Evolutionary conservation across 345 rosid genomes (phyloP), one percentile per base, ranked within the genome.

Genomic region (Sisymbrium altissimum): DNA sequence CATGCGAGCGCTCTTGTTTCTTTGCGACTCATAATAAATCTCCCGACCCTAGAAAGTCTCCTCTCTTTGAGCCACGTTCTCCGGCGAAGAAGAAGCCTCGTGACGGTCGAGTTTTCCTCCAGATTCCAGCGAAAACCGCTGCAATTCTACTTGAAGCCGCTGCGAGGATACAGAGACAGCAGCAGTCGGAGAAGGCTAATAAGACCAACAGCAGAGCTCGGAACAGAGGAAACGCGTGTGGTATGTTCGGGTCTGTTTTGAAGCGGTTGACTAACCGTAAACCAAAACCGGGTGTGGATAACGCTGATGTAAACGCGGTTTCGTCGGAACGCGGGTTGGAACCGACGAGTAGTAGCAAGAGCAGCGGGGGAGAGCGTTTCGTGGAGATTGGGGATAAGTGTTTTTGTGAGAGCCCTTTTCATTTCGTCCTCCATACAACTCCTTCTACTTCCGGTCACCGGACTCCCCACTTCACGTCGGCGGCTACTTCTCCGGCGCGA

Each of bases 111-210:
- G 83, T 49, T 83, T 89, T 73, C 58, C 68, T 66, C 2, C 77
- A 77, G 13, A 71, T 71, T 65, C 77, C 77, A 58, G 43, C 64
- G 17, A 66, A 68, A 58, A 77, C 77, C 8, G 77, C 81, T 50
- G 73, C 64, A 57, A 71, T 71, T 66, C 97, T 90, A 30, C 79
- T 89, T 13, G 97, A 94, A 41, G 93, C 95, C 9, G 93, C 97
- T 13, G 76, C 83, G 11, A 83, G 92, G 90, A 84, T 94, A 64
- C 96, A 87, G 52, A 85, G 86, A 33, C 85, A 84, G n/a, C 74
- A 71, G 64, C n/a, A n/a, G n/a, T 43, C 48, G 9, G 72, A 71
- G 58, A 76, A 70, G 40, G 38, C 4, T 44, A 66, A 62, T 19
- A 76, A 53, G 33, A 60, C 14, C 0, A 55, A 83, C 19, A 56